Evolutionary conservation across 164 flowering plant genomes (phyloP).

Genomic region (Berberis thunbergii): DNA sequence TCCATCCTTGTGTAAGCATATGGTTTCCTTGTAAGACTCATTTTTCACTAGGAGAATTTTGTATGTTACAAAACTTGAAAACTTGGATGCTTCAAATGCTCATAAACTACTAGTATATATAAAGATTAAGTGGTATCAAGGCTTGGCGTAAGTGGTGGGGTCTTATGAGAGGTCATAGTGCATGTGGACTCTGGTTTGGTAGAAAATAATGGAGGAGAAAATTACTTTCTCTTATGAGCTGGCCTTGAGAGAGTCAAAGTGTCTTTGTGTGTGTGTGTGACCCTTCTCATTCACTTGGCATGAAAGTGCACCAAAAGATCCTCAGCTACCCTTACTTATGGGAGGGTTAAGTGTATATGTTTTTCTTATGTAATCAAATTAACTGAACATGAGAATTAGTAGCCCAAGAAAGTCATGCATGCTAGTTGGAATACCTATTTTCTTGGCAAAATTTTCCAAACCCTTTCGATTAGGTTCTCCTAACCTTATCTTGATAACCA

Average conservation of each 20-base stretch:
- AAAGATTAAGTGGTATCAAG: background rate
- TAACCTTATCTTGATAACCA: too few species aligned
- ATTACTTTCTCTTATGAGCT: background rate
- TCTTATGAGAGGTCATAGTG: conserved; percentile 14
- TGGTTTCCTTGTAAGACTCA: conserved; percentile 23
- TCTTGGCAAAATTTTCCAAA: too few species aligned
- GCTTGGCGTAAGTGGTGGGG: background rate
- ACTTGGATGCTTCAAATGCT: background rate
- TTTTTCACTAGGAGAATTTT: conserved; percentile 4
- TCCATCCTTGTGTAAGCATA: conserved; percentile 46
- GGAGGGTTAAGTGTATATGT: background rate
- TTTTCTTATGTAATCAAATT: background rate
- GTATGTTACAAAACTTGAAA: background rate
- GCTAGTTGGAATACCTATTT: too few species aligned
- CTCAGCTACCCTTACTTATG: background rate
- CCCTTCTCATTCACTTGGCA: too few species aligned
- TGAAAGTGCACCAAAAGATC: too few species aligned
- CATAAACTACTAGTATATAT: background rate
- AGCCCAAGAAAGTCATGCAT: conserved; percentile 1
- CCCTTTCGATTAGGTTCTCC: too few species aligned
- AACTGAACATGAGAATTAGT: background rate
- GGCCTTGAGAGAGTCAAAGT: background rate
- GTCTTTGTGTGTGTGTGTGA: background rate
- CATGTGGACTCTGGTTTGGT: conserved; percentile 20
- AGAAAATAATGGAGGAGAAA: background rate